Base-by-base conservation (phyloP, 192 early-diverging fungal genomes). In the Mortierella antarctica region DNA sequence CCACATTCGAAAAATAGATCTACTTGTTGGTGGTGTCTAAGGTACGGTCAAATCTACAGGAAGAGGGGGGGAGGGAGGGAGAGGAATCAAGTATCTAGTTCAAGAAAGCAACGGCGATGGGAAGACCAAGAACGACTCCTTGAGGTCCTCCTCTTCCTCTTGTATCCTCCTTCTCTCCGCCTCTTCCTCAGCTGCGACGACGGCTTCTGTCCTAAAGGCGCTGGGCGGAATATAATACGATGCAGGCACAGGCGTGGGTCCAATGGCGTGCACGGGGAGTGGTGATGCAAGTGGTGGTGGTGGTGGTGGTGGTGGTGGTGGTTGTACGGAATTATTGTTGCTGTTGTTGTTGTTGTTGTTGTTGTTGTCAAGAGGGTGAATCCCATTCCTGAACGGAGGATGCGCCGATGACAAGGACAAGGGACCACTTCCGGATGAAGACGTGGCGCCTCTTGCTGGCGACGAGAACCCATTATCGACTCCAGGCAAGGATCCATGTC, bases 221-320 rank as follows among this genome's bases (percentile, higher is more conserved):
- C 74, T 77, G 8, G 74, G 74, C 7, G 74, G 74, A 18, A 77
- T 70, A 14, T 70, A 77, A 39, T 77, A 77, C 47, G 67, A 70
- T 1, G 62, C 56, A n/a, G 74, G 74, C 10, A 77, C 59, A 18
- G 64, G 41, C 42, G 21, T 65, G 6, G 57, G 31, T 2, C 72
- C 64, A 45, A 74, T 61, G 0, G 64, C 63, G 5, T 62, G 63
- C 8, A 61, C 50, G 5, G 59, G 13, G 3, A 21, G 53, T 15
- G 31, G 31, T 31, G 31, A 57, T 57, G 7, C n/a, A n/a, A n/a
- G 23, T 21, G 15, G 15, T 53, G 6, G 12, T 14, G 5, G 9
- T 53, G 7, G 23, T 21, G 15, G 15, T 53, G 6, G 12, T 14
- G 5, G 9, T 53, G 52, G 5, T 53, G 4, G 15, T 53, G 52